These are phyloP conservation scores for Leccinum subfulvum DNA, from an alignment of 1,284 basidiomycete species.

Conservation along the genomic window DNA sequence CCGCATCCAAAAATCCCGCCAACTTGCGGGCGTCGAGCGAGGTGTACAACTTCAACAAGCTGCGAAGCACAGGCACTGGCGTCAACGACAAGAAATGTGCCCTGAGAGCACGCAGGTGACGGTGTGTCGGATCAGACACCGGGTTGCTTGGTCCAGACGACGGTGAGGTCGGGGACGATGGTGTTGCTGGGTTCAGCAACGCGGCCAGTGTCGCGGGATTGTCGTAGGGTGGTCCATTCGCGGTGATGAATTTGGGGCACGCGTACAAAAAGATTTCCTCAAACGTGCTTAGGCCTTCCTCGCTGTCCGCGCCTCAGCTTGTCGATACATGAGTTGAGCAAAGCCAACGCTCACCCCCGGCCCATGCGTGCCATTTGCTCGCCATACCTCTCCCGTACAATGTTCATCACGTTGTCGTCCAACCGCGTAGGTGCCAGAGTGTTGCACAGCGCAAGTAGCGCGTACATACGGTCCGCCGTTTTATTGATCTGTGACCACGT, in stretches of 20 bases:
- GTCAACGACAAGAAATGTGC: constrained; percentile 80
- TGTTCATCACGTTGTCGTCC: constrained; percentile 93
- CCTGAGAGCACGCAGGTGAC: constrained; percentile 62
- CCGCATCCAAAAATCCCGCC: constrained; percentile 81
- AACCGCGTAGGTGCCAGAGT: constrained; percentile 86
- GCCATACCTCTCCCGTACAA: constrained; percentile 89
- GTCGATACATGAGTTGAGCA: not conserved
- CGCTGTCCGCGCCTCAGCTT: constrained; percentile 34
- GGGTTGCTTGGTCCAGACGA: constrained; percentile 17
- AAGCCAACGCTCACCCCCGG: constrained; percentile 55
- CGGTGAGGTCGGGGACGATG: constrained; percentile 28
- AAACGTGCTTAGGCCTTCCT: constrained; percentile 81
- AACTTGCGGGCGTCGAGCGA: constrained; percentile 91
- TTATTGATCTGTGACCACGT: constrained; percentile 77
- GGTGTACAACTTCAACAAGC: constrained; percentile 94
- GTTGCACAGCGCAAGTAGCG: constrained; percentile 90
- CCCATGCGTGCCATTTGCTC: constrained; percentile 89
- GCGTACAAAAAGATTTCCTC: constrained; percentile 95
- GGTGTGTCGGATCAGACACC: constrained; percentile 74
- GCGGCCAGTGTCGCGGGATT: constrained; percentile 65
- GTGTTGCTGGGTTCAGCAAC: constrained; percentile 45
- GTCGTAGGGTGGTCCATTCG: constrained; percentile 92
- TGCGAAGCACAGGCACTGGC: constrained; percentile 82
- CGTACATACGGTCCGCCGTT: constrained; percentile 97
- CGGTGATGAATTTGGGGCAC: constrained; percentile 95